Conservation (phyloP, 2,329 filamentous ascomycete genomes). For the Aspergillus sp. region DNA sequence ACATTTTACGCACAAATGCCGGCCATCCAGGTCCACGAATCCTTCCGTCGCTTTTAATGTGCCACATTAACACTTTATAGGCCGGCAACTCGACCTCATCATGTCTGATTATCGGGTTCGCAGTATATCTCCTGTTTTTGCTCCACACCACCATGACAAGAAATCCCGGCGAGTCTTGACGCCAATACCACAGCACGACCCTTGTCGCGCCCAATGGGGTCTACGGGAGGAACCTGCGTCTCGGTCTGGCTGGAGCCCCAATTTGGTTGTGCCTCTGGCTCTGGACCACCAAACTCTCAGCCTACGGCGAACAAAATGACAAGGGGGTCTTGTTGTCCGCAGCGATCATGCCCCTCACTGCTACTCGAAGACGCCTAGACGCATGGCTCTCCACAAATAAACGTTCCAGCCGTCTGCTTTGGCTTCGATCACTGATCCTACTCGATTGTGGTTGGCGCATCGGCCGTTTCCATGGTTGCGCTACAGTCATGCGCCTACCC, state of each 20-base stretch:
- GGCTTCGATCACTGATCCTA: background rate
- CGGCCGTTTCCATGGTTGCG: conserved; percentile 13
- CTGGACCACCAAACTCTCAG: conserved; percentile 12
- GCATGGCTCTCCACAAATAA: conserved; percentile 12
- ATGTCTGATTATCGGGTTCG: background rate
- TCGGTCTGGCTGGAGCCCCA: conserved; percentile 3
- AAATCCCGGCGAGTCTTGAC: conserved; percentile 12
- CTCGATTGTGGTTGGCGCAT: conserved; percentile 8
- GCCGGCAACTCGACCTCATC: background rate
- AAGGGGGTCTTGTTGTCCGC: background rate
- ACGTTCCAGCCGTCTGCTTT: conserved; percentile 6
- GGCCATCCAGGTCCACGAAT: background rate
- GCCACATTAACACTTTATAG: background rate
- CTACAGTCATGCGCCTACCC: conserved; percentile 16
- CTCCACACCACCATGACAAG: conserved; percentile 5
- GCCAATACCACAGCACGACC: conserved; percentile 15
- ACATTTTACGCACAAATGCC: background rate
- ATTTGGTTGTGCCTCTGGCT: conserved; percentile 8
- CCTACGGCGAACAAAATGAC: background rate
- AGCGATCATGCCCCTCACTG: background rate
- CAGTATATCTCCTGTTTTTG: conserved; percentile 1
- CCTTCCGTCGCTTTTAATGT: background rate
- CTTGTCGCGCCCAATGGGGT: conserved; percentile 18
- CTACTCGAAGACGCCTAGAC: background rate
- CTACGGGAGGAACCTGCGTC: conserved; percentile 7